Base-by-base conservation (phyloP, 148 eudicot genomes). In the Heliamphora exappendiculata region DNA sequence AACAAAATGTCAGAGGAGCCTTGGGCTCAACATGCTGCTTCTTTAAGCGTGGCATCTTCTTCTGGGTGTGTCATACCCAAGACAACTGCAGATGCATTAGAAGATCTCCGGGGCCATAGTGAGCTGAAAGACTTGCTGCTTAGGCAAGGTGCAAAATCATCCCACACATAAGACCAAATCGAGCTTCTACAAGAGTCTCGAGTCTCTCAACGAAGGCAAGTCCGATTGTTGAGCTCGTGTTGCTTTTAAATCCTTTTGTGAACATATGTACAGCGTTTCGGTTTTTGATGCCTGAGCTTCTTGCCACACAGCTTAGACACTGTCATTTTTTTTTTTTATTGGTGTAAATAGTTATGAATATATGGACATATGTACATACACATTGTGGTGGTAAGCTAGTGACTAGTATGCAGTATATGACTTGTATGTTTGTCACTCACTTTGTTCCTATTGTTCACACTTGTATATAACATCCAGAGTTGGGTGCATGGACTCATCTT, bases 81-180 rank as follows among this genome's bases (percentile, higher is more conserved):
- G 79, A 90, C 93, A 33, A 84, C 93, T 41, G 84, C 95, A 29
- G 90, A 89, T 84, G 97, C 91, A 51, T 71, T 90, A 19, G 86
- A 86, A 59, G 97, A 93, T 84, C 95, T 93, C 53, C 85, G 77
- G 33, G 74, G 49, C 6, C 89, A 81, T 60, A 83, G 51, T 63
- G 80, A 85, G 29, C 77, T 89, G 84, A 93, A 89, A 83, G 87
- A 85, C 31, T 20, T 44, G 71, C 72, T 90, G 79, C 77, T 90
- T 70, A 85, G 75, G 68, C 89, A 87, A 82, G 87, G 84, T 29
- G 78, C 81, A 22, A 71, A 14, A 34, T 70, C 81, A 34, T 70
- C 81, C 34, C 45, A 71, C 70, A 51, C 59, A 47, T 65, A 71
- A n/a, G 47, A 36, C n/a, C 55, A n/a, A 54, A 31, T 39, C 11